These are phyloP conservation scores for Candida gigantensis DNA, from an alignment of 1,139 yeast genomes.

Conservation along the genomic window DNA sequence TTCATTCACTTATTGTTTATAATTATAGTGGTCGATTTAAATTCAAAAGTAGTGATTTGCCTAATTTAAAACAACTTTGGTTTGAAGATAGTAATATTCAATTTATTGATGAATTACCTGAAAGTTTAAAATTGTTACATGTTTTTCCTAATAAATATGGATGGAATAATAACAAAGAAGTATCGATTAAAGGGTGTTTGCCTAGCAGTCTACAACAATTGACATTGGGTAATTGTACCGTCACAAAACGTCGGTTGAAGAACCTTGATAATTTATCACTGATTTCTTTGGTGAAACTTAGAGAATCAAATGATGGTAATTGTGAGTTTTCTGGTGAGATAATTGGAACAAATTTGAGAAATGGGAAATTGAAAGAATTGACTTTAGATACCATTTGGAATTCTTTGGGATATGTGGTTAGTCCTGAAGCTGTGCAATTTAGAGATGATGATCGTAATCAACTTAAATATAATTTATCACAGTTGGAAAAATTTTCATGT, in stretches of 20 bases:
- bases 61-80: constrained; percentile 19
- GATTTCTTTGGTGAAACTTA: constrained; percentile 16
- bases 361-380: constrained; percentile 5
- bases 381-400: constrained; percentile 7
- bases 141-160: constrained; percentile 20
- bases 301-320: constrained; percentile 17
- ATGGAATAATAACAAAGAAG: constrained; percentile 17
- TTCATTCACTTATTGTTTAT: constrained; percentile 12
- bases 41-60: constrained; percentile 17
- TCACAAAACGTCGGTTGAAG: constrained; percentile 11
- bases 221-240: constrained; percentile 20
- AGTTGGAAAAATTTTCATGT: constrained; percentile 5
- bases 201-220: constrained; percentile 17
- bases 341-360: constrained; percentile 12
- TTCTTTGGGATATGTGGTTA: constrained; percentile 1
- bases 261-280: constrained; percentile 15
- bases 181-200: constrained; percentile 14
- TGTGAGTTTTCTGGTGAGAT: constrained; percentile 14
- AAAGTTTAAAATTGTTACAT: constrained; percentile 7
- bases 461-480: too few species aligned
- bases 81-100: constrained; percentile 20
- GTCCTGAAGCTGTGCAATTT: too few species aligned
- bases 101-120: constrained; percentile 11
- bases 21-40: constrained; percentile 18
- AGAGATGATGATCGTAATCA: too few species aligned